Conservation (phyloP, 139 green algal species). For the Zygnema cylindricum region DNA sequence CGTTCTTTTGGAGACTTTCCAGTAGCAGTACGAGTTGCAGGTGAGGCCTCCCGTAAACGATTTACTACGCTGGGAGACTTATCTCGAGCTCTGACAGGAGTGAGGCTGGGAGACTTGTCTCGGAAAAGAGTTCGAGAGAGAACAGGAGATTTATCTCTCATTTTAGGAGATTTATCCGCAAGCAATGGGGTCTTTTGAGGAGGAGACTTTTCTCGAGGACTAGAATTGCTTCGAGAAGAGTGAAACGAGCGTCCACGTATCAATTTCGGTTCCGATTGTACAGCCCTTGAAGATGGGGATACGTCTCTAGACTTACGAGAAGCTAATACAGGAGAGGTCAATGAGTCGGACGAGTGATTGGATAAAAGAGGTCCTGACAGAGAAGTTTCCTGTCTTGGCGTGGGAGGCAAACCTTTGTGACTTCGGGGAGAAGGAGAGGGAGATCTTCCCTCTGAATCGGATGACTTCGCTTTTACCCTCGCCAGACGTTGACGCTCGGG, state of each 20-base stretch:
- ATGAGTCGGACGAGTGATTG: neutral
- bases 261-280: neutral
- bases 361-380: neutral
- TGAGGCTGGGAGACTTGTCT: neutral
- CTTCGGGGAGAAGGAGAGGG: neutral
- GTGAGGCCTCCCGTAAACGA: no score
- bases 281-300: neutral
- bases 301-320: neutral
- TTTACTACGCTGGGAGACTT: neutral
- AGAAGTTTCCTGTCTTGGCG: neutral
- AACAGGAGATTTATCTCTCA: neutral
- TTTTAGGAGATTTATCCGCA: neutral
- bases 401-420: neutral
- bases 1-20: neutral
- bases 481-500: neutral
- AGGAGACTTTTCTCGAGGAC: neutral
- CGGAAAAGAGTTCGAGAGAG: neutral
- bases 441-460: neutral
- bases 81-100: neutral
- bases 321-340: neutral
- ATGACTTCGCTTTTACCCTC: neutral
- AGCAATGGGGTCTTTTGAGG: neutral
- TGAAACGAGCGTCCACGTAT: neutral
- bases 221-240: neutral
- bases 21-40: neutral